Evolutionary conservation across 2,329 filamentous ascomycete species (phyloP).

Genomic region (Venturia effusa): DNA sequence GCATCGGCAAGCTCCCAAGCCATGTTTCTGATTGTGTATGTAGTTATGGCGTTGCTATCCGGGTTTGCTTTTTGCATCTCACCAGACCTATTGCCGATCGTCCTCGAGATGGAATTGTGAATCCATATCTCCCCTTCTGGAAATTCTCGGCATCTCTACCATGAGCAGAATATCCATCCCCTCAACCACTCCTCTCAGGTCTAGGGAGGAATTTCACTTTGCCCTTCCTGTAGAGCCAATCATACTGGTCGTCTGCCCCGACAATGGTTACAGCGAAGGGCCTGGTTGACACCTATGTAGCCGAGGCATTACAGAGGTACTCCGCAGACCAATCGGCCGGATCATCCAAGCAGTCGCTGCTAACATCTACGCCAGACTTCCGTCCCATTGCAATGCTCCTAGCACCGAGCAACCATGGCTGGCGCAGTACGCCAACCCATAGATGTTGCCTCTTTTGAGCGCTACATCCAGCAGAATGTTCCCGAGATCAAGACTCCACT

Average conservation of each 20-base stretch:
- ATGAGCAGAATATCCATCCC: not conserved
- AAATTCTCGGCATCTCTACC: not conserved
- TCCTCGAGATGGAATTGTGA: not conserved
- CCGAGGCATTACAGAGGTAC: slow-evolving; percentile 4
- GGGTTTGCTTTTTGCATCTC: not conserved
- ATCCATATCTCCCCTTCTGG: not conserved
- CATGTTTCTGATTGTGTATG: too few relatives aligned
- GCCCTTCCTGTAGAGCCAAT: not conserved
- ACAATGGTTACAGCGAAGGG: not conserved
- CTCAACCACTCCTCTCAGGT: not conserved
- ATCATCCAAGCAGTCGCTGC: not conserved
- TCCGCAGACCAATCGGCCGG: slow-evolving; percentile 5
- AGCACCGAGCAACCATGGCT: slow-evolving; percentile 50
- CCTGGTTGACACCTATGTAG: not conserved
- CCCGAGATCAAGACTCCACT: slow-evolving; percentile 74
- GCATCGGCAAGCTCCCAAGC: too few relatives aligned
- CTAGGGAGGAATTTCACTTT: not conserved
- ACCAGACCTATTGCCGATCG: not conserved
- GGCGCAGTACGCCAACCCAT: slow-evolving; percentile 85
- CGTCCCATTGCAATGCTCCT: not conserved
- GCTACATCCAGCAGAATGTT: slow-evolving; percentile 67
- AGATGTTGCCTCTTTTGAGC: slow-evolving; percentile 66
- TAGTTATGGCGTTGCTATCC: not conserved
- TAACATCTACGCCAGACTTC: not conserved
- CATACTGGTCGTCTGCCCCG: not conserved